Evolutionary conservation across 1,139 yeast species (phyloP).

Genomic region (Kurtzmaniella quercitrusa): DNA sequence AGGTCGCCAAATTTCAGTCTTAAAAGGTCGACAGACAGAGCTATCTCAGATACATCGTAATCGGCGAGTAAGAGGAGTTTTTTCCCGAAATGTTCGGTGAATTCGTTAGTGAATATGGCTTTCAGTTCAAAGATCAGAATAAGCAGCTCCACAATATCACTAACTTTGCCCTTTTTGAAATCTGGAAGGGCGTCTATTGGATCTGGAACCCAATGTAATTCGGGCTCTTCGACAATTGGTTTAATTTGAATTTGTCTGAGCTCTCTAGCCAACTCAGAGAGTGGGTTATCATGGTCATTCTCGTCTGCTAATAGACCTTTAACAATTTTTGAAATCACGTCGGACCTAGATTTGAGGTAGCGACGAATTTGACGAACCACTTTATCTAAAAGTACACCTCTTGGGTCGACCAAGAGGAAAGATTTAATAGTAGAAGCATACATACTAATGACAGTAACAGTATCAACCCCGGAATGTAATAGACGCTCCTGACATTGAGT

Average conservation of each 20-base stretch:
- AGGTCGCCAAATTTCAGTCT: constrained; percentile 64
- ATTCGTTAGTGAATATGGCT: constrained; percentile 68
- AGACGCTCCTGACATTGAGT: constrained; percentile 45
- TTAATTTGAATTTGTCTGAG: constrained; percentile 21
- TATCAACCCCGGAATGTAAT: constrained; percentile 80
- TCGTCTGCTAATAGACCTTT: constrained; percentile 63
- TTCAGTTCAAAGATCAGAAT: constrained; percentile 76
- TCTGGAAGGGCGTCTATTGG: constrained; percentile 93
- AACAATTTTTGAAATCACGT: constrained; percentile 67
- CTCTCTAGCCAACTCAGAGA: constrained; percentile 52
- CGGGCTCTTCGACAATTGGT: constrained; percentile 31
- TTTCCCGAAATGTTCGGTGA: constrained; percentile 62
- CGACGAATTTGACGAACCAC: constrained; percentile 71
- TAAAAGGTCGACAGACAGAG: constrained; percentile 46
- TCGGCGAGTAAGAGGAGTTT: constrained; percentile 48
- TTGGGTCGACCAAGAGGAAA: constrained; percentile 76
- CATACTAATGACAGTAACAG: constrained; percentile 64
- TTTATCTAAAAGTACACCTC: constrained; percentile 76
- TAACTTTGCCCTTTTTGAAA: constrained; percentile 59
- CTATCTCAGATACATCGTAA: constrained; percentile 41
- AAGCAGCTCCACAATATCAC: constrained; percentile 69
- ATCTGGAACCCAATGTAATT: constrained; percentile 77
- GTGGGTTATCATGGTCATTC: constrained; percentile 31
- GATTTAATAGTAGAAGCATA: constrained; percentile 72
- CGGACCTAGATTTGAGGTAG: constrained; percentile 66